Base-by-base conservation (phyloP, 768 basidiomycete species). In the Amanita fuliginea region DNA sequence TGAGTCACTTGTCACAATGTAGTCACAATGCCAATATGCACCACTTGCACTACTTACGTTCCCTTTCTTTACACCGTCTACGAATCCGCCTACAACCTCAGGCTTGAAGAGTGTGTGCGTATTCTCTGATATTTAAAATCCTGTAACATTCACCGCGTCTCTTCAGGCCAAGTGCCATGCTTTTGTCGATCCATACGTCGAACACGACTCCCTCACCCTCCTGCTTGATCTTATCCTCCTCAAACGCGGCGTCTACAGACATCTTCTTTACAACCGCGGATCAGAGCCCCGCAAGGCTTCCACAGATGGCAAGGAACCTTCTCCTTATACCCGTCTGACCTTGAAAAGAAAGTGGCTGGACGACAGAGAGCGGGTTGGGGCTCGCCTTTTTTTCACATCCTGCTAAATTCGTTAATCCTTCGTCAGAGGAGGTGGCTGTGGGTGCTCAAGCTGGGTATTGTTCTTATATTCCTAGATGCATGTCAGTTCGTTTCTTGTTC, bases 21-120 rank as follows among this genome's bases (percentile, higher is more conserved):
- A n/a, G n/a, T n/a, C n/a, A n/a, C n/a, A n/a, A 89, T 90, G 87
- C 82, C 87, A 14, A 78, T 92, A 54, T 93, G 89, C 67, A 88
- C 80, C 22, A 78, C 69, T 40, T 93, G 90, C 60, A 80, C 86
- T 0, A 66, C 66, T 14, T 71, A 76, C n/a, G 70, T 77, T 11
- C 69, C 76, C 0, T 78, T 79, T 57, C 74, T 92, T 14, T 92
- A 91, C 64, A 91, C 88, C 0, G 74, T 88, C 50, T 92, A 93
- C 62, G 73, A 85, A 56, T 82, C 86, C 4, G 77, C 76, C 6
- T 70, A 85, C 58, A 91, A 91, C 59, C 71, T 90, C 30, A 72
- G 89, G 43, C 74, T 92, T 19, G 86, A 91, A 61, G 83, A 88
- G 67, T 92, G 89, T 62, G 88, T 90, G 42, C 57, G 84, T 77